Base-by-base conservation (phyloP, 148 eudicot species). In the Simmondsia chinensis region DNA sequence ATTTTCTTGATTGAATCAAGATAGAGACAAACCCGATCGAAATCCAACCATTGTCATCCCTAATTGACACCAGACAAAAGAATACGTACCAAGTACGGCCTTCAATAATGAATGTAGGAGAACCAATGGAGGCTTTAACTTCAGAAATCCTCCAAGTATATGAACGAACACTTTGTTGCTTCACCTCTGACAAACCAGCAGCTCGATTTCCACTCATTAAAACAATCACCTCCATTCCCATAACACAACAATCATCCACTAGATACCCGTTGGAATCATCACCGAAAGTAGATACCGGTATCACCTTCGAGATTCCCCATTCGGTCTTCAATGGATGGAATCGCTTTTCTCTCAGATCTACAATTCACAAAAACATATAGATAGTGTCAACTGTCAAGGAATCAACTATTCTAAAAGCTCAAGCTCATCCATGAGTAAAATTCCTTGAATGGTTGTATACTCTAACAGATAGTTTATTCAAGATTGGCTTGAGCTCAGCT, bases 301-400 rank as follows among this genome's bases (percentile, higher is more conserved):
- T 24, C 7, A 39, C 23, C 13, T 37, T 57, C 2, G 61, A 11
- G 4, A 57, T 38, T 4, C 52, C 61, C 38, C 61, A 57, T 4
- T 17, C 7, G 10, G 22, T 27, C 52, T 45, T 56, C 27, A 35
- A 2, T 6, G 26, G 18, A 45, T 26, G 19, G 9, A 45, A 56
- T 0, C 52, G 35, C n/a, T 46, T 56, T 5, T 56, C 44, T 9
- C 33, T 23, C 9, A 45, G 1, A 13, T 44, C 60, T 56, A n/a
- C n/a, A n/a, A n/a, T n/a, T n/a, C n/a, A n/a, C n/a, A n/a, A n/a
- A n/a, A n/a, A n/a, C n/a, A n/a, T n/a, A n/a, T n/a, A n/a, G n/a
- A n/a, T n/a, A n/a, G n/a, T n/a, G n/a, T n/a, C n/a, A n/a, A n/a
- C n/a, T n/a, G n/a, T n/a, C n/a, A n/a, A n/a, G n/a, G n/a, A n/a